phyloP scores from a whole-genome alignment of 1,139 yeast genomes.

The Zhuliangozyma parablackwelliae region DNA sequence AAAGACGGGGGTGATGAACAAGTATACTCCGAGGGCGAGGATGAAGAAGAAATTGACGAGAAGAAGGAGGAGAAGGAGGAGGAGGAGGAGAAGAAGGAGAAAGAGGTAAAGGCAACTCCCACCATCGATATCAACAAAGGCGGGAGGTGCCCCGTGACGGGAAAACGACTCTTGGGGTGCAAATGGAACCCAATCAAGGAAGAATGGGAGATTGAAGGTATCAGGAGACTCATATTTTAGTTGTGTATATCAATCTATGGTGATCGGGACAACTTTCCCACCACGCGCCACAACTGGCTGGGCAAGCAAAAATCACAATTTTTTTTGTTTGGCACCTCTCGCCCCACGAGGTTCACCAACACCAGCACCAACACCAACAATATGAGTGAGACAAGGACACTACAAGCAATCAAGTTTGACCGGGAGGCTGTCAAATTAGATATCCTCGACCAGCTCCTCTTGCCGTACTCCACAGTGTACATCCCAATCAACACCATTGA shows the following conservation, averaged over 20 bases:
- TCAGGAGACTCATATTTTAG: slow-evolving; percentile 57
- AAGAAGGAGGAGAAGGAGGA: slow-evolving; percentile 5
- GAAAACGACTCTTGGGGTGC: slow-evolving; percentile 68
- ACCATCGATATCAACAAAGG: slow-evolving; percentile 37
- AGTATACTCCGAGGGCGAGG: slow-evolving; percentile 16
- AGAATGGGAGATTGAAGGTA: slow-evolving; percentile 70
- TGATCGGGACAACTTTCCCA: background rate
- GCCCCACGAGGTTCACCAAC: no score
- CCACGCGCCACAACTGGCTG: background rate
- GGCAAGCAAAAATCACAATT: background rate
- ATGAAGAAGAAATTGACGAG: slow-evolving; percentile 12
- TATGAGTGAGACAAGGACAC: slow-evolving; percentile 15
- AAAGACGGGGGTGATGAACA: slow-evolving; percentile 13
- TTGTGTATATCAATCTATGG: background rate
- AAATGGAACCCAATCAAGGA: slow-evolving; percentile 52
- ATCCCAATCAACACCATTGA: slow-evolving; percentile 53
- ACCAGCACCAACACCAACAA: no score
- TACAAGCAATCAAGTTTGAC: slow-evolving; percentile 71
- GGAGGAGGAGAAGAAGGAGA: slow-evolving; percentile 11
- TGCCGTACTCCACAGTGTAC: slow-evolving; percentile 77
- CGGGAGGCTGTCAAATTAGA: slow-evolving; percentile 41
- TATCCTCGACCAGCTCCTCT: slow-evolving; percentile 73
- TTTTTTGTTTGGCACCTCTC: no score
- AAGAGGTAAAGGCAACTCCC: slow-evolving; percentile 7
- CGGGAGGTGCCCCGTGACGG: slow-evolving; percentile 85